phyloP scores from a whole-genome alignment of 345 rosid species.

The Bretschneidera sinensis region DNA sequence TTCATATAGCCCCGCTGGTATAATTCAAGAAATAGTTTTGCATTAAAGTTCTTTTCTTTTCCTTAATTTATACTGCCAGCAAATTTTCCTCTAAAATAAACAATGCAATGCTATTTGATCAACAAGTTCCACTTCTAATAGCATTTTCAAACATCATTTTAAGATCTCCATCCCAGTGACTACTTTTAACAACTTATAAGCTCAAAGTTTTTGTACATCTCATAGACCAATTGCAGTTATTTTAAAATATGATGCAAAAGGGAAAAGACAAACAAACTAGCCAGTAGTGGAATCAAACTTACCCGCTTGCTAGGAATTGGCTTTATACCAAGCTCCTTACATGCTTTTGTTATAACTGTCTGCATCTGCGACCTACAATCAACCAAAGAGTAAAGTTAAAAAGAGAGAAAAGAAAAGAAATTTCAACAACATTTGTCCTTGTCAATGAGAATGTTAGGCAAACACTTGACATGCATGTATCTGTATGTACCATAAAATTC shows the following conservation, averaged over 20 bases:
- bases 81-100: neutral
- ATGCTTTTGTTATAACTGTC: constrained; percentile 80
- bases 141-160: neutral
- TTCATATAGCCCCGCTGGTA: too few relatives aligned
- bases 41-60: too few relatives aligned
- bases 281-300: constrained; percentile 14
- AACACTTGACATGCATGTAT: neutral
- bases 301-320: constrained; percentile 89
- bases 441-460: neutral
- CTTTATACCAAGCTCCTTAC: constrained; percentile 76
- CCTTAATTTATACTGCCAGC: too few relatives aligned
- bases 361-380: constrained; percentile 87
- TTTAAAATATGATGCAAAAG: neutral
- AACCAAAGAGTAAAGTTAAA: neutral
- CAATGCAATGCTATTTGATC: neutral
- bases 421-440: too few relatives aligned
- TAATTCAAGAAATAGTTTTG: too few relatives aligned
- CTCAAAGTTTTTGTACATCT: neutral
- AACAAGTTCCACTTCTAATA: neutral
- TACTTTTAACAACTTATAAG: neutral
- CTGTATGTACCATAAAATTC: neutral
- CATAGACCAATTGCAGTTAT: neutral
- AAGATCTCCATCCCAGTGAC: too few relatives aligned
- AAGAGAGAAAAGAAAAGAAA: neutral
- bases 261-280: constrained; percentile 6